Evolutionary conservation across 1,284 basidiomycete genomes (phyloP), one percentile per base, ranked within the genome.

Genomic region (Neotropicomus parvogracilis): DNA sequence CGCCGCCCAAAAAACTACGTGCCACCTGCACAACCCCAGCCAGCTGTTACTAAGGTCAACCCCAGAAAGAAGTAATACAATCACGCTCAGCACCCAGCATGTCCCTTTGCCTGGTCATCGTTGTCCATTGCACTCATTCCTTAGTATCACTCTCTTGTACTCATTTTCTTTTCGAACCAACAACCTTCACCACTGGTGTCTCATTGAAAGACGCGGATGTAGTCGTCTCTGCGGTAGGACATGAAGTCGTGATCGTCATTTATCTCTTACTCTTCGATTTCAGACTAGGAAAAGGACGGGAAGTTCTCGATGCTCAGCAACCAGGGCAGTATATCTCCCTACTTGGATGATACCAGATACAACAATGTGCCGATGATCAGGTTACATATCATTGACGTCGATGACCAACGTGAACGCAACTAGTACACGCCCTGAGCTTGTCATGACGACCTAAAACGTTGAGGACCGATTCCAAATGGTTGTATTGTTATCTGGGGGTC

Each of bases 1-100:
- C 79, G 88, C 55, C 81, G 88, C 46, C 62, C 75, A 11, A 85
- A 82, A 72, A 81, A 83, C 64, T 86, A 77, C 52, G 78, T 69
- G 28, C 67, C 73, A 44, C 75, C 77, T n/a, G 56, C 67, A 32
- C 76, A 75, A 55, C 65, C 68, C 41, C 61, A 62, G 50, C 64
- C 52, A 16, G 60, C 54, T 37, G 60, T 56, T 44, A 50, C 58
- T 50, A 60, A 59, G 45, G 46, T 52, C 55, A 78, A 76, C 58
- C 63, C 59, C 64, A 59, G 65, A 50, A 69, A 67, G 63, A 70
- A 70, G 52, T 70, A 54, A 49, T 39, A 34, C 16, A 13, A 48
- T 38, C 46, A 9, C 12, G 12, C 12, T 47, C 44, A 40, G 43
- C 45, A 43, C 35, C 33, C 43, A 58, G 50, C 63, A 67, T 49